phyloP scores from a whole-genome alignment of 2,329 filamentous ascomycete genomes.

The Cadophora sp. region DNA sequence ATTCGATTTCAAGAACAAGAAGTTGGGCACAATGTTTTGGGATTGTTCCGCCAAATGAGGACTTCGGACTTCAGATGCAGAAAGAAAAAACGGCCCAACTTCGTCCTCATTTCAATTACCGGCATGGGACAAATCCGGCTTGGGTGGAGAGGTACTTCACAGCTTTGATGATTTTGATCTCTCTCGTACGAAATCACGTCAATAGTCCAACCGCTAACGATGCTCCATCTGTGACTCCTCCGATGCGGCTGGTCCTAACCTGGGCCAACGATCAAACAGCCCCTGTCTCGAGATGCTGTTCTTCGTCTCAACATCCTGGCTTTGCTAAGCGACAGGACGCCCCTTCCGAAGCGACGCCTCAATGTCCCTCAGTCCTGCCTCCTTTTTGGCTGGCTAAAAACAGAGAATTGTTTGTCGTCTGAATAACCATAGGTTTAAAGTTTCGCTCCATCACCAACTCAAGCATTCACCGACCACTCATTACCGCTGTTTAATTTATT shows the following conservation, averaged over 20 bases:
- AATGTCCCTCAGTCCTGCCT: background rate
- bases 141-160: background rate
- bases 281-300: constrained; percentile 14
- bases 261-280: constrained; percentile 12
- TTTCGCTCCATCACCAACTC: constrained; percentile 13
- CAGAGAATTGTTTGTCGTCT: constrained; percentile 22
- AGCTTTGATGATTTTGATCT: background rate
- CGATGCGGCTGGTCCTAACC: background rate
- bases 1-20: constrained; percentile 1
- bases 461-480: background rate
- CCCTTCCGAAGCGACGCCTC: constrained; percentile 1
- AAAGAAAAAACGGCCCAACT: background rate
- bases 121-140: background rate
- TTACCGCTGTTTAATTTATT: constrained; percentile 18
- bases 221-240: background rate
- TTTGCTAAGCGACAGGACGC: constrained; percentile 8
- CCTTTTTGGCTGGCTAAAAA: constrained; percentile 1
- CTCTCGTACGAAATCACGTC: background rate
- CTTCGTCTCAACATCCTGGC: constrained; percentile 18
- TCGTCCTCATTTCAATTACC: background rate
- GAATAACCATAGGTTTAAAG: constrained; percentile 24
- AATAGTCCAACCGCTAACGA: background rate
- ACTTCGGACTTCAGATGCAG: constrained; percentile 11
- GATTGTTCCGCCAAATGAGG: background rate
- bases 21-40: background rate